phyloP scores from a whole-genome alignment of 2,329 filamentous ascomycete genomes.

The Fusarium virguliforme region DNA sequence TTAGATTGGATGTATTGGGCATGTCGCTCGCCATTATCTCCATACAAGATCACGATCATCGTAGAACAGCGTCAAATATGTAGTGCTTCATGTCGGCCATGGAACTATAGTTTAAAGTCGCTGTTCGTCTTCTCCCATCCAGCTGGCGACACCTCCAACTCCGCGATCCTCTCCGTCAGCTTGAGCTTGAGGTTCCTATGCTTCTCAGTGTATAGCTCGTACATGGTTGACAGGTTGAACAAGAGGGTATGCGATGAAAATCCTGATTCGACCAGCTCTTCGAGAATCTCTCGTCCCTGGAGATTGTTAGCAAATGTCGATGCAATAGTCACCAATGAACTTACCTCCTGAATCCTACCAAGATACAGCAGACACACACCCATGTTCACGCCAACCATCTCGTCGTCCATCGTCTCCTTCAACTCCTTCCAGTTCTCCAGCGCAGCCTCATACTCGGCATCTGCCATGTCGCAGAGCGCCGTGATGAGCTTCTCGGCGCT shows the following conservation, averaged over 20 bases:
- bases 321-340: slow-evolving; percentile 31
- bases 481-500: slow-evolving; percentile 67
- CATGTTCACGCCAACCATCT: slow-evolving; percentile 85
- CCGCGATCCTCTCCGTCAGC: slow-evolving; percentile 80
- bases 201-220: slow-evolving; percentile 89
- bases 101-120: slow-evolving; percentile 80
- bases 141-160: slow-evolving; percentile 67
- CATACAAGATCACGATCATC: not conserved
- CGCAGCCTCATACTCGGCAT: slow-evolving; percentile 79
- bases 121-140: slow-evolving; percentile 81
- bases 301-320: slow-evolving; percentile 30
- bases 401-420: slow-evolving; percentile 64
- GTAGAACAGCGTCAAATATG: not conserved
- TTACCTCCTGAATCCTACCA: slow-evolving; percentile 80
- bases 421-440: slow-evolving; percentile 73
- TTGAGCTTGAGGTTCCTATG: slow-evolving; percentile 78
- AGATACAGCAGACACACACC: slow-evolving; percentile 89
- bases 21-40: not conserved
- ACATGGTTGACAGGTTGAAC: slow-evolving; percentile 92
- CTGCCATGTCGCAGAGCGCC: slow-evolving; percentile 84
- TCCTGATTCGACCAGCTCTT: slow-evolving; percentile 74
- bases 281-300: slow-evolving; percentile 77
- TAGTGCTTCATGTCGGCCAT: not conserved
- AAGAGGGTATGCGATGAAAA: slow-evolving; percentile 83
- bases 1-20: not conserved